phyloP scores from a whole-genome alignment of 2,329 filamentous ascomycete genomes.

The Claviceps maximensis region DNA sequence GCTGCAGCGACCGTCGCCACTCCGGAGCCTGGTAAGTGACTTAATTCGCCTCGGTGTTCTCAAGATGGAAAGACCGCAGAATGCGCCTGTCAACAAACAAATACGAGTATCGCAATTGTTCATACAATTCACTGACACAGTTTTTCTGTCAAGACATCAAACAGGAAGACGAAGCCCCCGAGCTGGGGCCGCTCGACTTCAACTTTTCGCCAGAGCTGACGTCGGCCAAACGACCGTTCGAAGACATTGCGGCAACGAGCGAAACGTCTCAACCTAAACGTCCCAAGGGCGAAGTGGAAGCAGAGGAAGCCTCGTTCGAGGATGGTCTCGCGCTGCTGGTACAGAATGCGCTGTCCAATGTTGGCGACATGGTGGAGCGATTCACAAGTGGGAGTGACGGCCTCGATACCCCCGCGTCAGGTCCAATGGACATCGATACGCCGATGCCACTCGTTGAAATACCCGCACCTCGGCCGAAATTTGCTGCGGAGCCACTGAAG shows the following conservation, averaged over 20 bases:
- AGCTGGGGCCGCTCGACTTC: constrained; percentile 22
- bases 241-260: constrained; percentile 14
- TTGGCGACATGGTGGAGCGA: constrained; percentile 23
- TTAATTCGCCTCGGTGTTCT: neutral
- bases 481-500: constrained; percentile 23
- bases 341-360: constrained; percentile 27
- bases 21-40: constrained; percentile 22
- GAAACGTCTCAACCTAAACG: constrained; percentile 22
- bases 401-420: constrained; percentile 12
- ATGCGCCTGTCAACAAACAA: neutral
- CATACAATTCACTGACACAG: neutral
- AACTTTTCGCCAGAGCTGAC: constrained; percentile 21
- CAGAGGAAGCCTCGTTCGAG: constrained; percentile 19
- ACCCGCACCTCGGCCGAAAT: constrained; percentile 16
- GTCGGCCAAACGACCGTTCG: constrained; percentile 25
- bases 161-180: constrained; percentile 20
- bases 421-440: constrained; percentile 23
- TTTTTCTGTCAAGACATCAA: constrained; percentile 20
- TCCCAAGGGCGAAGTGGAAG: constrained; percentile 18
- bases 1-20: constrained; percentile 20
- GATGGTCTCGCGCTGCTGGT: constrained; percentile 25
- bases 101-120: too few species aligned
- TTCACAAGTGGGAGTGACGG: constrained; percentile 15
- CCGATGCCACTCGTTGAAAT: constrained; percentile 15
- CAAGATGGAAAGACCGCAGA: neutral